Conservation (phyloP, 2,329 filamentous ascomycete species). For the Neodidymelliopsis sp. region DNA sequence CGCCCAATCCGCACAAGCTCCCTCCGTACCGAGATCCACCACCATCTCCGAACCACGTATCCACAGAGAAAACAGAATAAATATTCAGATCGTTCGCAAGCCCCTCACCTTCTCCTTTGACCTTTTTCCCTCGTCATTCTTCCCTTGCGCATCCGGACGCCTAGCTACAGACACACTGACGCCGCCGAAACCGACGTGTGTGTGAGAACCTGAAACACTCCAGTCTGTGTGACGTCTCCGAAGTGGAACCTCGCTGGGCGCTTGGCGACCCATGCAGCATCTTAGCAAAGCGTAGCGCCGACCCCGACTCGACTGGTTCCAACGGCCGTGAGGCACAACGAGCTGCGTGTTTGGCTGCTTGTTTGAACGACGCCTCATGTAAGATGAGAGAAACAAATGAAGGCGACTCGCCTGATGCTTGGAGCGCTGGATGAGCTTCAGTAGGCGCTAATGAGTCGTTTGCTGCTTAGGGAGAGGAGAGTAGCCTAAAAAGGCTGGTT, state of each 20-base stretch:
- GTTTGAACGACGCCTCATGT: slow-evolving; percentile 9
- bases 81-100: neutral
- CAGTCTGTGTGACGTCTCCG: slow-evolving; percentile 10
- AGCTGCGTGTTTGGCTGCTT: neutral
- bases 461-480: too few relatives aligned
- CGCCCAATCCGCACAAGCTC: slow-evolving; percentile 6
- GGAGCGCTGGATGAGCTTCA: neutral
- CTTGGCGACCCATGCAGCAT: slow-evolving; percentile 9
- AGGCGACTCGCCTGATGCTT: slow-evolving; percentile 5
- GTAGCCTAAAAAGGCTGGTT: too few relatives aligned
- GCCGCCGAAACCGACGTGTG: slow-evolving; percentile 1
- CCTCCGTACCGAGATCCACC: slow-evolving; percentile 4
- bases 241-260: slow-evolving; percentile 5
- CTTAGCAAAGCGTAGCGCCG: slow-evolving; percentile 4
- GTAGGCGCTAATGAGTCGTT: neutral
- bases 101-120: neutral
- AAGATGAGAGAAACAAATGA: slow-evolving; percentile 5
- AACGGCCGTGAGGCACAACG: slow-evolving; percentile 6
- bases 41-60: slow-evolving; percentile 9
- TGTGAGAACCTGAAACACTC: slow-evolving; percentile 18
- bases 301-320: slow-evolving; percentile 2
- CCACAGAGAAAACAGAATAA: neutral
- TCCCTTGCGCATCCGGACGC: too few relatives aligned
- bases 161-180: neutral
- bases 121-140: neutral